Evolutionary conservation across 768 basidiomycete genomes (phyloP).

Genomic region (Thelephora aurantiotincta): DNA sequence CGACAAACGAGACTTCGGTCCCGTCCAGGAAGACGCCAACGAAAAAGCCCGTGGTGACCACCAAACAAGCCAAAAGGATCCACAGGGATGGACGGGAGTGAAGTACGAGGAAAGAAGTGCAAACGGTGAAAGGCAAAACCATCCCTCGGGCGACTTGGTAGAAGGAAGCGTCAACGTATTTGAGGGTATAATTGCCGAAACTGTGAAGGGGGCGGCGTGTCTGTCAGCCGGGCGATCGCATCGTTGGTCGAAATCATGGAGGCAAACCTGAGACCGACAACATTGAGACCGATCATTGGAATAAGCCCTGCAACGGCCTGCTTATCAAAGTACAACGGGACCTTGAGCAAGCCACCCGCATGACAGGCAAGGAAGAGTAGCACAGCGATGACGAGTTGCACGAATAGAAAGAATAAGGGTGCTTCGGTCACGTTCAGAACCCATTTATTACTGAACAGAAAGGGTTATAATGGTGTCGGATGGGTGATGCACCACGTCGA

Average conservation of each 20-base stretch:
- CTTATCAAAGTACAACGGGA: constrained; percentile 51
- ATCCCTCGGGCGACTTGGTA: constrained; percentile 93
- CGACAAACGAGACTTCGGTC: constrained; percentile 40
- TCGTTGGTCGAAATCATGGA: constrained; percentile 5
- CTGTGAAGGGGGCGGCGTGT: constrained; percentile 19
- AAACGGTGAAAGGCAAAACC: constrained; percentile 86
- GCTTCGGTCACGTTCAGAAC: constrained; percentile 61
- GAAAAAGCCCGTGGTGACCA: constrained; percentile 91
- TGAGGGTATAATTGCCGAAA: constrained; percentile 81
- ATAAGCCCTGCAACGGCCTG: constrained; percentile 56
- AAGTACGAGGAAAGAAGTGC: constrained; percentile 71
- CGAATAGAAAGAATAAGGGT: constrained; percentile 79
- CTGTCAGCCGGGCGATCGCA: background rate
- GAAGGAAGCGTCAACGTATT: constrained; percentile 91
- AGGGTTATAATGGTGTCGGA: constrained; percentile 1
- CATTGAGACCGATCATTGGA: constrained; percentile 64
- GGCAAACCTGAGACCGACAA: constrained; percentile 66
- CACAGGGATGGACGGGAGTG: constrained; percentile 60
- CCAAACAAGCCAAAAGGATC: constrained; percentile 58
- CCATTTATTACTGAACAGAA: constrained; percentile 73
- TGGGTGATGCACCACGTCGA: constrained; percentile 1
- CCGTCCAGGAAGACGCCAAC: constrained; percentile 74
- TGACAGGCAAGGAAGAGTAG: constrained; percentile 57
- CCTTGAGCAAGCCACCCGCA: constrained; percentile 45
- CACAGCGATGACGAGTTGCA: constrained; percentile 70